Base-by-base conservation (phyloP, 108 stramenopile genomes). In the Skeletonema costatum region DNA sequence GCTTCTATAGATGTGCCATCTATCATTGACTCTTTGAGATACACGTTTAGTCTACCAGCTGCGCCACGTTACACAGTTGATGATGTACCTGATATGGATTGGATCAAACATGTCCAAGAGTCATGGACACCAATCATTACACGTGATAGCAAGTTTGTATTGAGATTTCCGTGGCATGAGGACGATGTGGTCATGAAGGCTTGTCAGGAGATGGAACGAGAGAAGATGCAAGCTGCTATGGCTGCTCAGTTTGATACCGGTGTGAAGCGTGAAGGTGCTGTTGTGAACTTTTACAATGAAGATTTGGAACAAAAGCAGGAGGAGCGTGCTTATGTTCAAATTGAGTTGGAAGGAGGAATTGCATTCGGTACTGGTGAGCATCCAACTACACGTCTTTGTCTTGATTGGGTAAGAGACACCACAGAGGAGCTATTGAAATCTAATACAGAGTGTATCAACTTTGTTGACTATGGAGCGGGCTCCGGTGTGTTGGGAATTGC, bases 301-400 rank as follows among this genome's bases (percentile, higher is more conserved):
- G 71, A 64, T 6, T 48, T 39, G 4, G 77, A 67, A 1, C 19
- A 68, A 8, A 56, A 69, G 14, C 29, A 19, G 38, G 64, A 83
- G 25, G 42, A 64, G 2, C 67, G 66, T 7, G 38, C 70, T 5
- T 68, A 80, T 32, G 80, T 87, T 7, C 71, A 87, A 67, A 81
- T 93, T 44, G 33, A 80, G 35, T 56, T 94, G 36, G 87, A 94
- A 71, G 93, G 93, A 46, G 93, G 91, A 0, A 87, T 92, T 64
- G 93, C 93, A 2, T 94, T 94, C 87, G 93, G 93, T 51, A 91
- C 93, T 1, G 93, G 93, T n/a, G 93, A 94, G 61, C 93, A 94
- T 77, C 89, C 91, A 39, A 94, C 93, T 10, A 94, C 93, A 16
- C 86, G 88, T 61, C 50, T 94, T 29, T 94, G 93, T 73, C 66